Percentiles rank a stretch among this genome's conserved stretches.
phyloP scores from a whole-genome alignment of 495 filamentous ascomycete genomes.

The Letharia columbiana region DNA sequence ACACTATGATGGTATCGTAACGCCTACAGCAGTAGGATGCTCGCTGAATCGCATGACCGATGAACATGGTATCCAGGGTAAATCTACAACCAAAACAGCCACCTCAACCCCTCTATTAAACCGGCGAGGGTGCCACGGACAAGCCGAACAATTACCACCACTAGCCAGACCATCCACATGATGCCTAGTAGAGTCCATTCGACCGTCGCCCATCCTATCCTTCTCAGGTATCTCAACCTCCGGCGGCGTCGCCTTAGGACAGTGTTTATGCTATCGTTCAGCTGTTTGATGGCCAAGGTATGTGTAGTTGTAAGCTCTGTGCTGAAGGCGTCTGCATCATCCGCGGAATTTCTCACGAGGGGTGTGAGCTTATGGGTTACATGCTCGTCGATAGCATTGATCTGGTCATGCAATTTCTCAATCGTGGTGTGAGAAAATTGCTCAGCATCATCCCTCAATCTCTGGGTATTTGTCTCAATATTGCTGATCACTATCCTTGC shows the following conservation, averaged over 20 bases:
- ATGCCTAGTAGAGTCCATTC: constrained; percentile 74
- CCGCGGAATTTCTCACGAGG: constrained; percentile 53
- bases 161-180: constrained; percentile 78
- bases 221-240: constrained; percentile 61
- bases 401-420: constrained; percentile 36
- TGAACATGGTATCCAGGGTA: not conserved
- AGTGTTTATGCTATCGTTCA: constrained; percentile 68
- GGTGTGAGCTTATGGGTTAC: constrained; percentile 52
- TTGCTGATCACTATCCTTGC: constrained; percentile 50
- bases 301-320: constrained; percentile 65
- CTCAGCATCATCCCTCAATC: constrained; percentile 47
- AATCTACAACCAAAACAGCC: constrained; percentile 65
- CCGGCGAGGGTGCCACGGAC: constrained; percentile 52
- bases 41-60: constrained; percentile 26
- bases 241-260: constrained; percentile 59
- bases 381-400: constrained; percentile 43
- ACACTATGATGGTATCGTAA: constrained; percentile 15
- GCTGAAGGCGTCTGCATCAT: constrained; percentile 68
- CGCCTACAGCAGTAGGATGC: constrained; percentile 15
- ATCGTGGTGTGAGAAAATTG: constrained; percentile 41
- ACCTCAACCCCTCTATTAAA: constrained; percentile 49
- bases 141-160: constrained; percentile 61
- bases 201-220: constrained; percentile 59
- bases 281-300: constrained; percentile 64
- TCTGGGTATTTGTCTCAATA: constrained; percentile 46